Evolutionary conservation across 441 rosid genomes (phyloP).

Genomic region (Erodium moschatum): DNA sequence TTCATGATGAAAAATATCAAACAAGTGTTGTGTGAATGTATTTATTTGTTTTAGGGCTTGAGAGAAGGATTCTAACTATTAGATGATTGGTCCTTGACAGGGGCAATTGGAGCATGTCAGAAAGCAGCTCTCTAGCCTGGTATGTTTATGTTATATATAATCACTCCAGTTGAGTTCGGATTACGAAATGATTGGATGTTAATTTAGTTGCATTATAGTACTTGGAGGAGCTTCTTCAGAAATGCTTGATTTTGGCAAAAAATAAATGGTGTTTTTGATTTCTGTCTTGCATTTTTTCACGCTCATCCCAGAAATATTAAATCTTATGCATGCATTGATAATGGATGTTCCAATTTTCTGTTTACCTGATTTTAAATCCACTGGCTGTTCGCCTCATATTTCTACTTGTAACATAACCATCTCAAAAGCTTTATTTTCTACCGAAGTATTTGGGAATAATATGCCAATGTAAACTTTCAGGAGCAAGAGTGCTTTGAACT

Average conservation of each 20-base stretch:
- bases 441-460: background rate
- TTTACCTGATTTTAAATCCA: slow-evolving; percentile 5
- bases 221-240: slow-evolving; percentile 3
- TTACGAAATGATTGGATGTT: background rate
- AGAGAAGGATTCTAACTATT: background rate
- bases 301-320: background rate
- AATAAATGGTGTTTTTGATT: too few species aligned
- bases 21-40: background rate
- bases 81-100: slow-evolving; percentile 28
- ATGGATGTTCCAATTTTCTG: background rate
- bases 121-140: slow-evolving; percentile 41
- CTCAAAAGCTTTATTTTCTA: background rate
- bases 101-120: slow-evolving; percentile 48
- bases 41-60: background rate
- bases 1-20: background rate
- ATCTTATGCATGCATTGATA: background rate
- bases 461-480: slow-evolving; percentile 28
- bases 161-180: background rate
- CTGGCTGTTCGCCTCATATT: background rate
- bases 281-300: background rate
- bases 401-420: background rate
- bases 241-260: too few species aligned
- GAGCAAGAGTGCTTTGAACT: slow-evolving; percentile 52
- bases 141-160: slow-evolving; percentile 16
- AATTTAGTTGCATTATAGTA: background rate